Evolutionary conservation across 2,329 filamentous ascomycete species (phyloP).

Genomic region (Pseudopithomyces chartarum): DNA sequence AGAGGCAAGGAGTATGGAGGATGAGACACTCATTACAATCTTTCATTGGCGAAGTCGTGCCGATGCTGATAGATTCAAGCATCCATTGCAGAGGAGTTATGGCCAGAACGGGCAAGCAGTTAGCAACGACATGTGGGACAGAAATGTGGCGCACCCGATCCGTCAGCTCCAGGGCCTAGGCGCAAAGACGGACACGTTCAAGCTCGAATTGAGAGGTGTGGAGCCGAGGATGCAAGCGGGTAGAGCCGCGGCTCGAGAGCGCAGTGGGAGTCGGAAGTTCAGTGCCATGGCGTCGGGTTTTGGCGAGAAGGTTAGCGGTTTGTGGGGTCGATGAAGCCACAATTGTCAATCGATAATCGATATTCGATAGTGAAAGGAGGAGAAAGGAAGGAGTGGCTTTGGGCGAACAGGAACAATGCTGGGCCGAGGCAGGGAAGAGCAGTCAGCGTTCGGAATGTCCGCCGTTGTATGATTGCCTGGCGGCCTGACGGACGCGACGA

Average conservation of each 20-base stretch:
- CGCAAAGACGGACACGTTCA: slow-evolving; percentile 26
- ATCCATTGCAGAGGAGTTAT: slow-evolving; percentile 31
- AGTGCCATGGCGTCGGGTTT: slow-evolving; percentile 31
- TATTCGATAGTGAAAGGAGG: background rate
- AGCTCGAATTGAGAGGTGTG: slow-evolving; percentile 32
- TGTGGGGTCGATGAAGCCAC: slow-evolving; percentile 23
- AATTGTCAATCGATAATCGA: background rate
- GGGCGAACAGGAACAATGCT: background rate
- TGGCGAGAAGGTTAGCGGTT: slow-evolving; percentile 30
- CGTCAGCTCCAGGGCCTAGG: slow-evolving; percentile 29
- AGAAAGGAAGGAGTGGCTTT: background rate
- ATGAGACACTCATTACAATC: slow-evolving; percentile 36
- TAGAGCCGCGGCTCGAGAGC: slow-evolving; percentile 17
- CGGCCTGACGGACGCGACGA: background rate
- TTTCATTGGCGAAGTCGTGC: slow-evolving; percentile 35
- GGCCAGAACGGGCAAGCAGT: slow-evolving; percentile 29
- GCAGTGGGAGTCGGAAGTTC: slow-evolving; percentile 28
- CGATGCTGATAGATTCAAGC: slow-evolving; percentile 35
- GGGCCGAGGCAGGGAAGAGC: background rate
- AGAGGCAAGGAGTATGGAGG: slow-evolving; percentile 16
- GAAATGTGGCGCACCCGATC: slow-evolving; percentile 31
- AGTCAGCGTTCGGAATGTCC: slow-evolving; percentile 6
- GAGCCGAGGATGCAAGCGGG: slow-evolving; percentile 24
- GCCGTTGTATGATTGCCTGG: slow-evolving; percentile 4
- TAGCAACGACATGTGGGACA: slow-evolving; percentile 29